Conservation (phyloP, 2,329 filamentous ascomycete species). For the Malbranchea cinnamomea region DNA sequence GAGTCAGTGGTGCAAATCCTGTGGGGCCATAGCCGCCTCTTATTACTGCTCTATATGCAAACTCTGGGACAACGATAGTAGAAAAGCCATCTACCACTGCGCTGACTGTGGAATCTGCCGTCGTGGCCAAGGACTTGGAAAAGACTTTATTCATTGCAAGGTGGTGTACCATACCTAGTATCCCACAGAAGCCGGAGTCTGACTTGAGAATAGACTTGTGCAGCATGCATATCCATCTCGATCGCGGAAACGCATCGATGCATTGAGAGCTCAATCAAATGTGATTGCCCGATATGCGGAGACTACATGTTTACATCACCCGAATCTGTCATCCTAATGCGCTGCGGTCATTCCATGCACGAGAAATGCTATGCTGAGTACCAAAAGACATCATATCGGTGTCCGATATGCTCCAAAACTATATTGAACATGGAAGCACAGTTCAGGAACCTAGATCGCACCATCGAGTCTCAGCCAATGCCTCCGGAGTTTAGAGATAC, state of each 20-base stretch:
- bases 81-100: slow-evolving; percentile 91
- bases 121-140: slow-evolving; percentile 71
- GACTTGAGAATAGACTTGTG: slow-evolving; percentile 52
- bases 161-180: slow-evolving; percentile 32
- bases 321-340: slow-evolving; percentile 80
- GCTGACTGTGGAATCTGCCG: slow-evolving; percentile 91
- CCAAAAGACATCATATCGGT: slow-evolving; percentile 83
- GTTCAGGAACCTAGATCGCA: slow-evolving; percentile 78
- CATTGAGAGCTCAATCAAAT: slow-evolving; percentile 86
- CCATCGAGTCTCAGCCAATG: slow-evolving; percentile 85
- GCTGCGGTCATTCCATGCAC: slow-evolving; percentile 92
- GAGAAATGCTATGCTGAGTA: slow-evolving; percentile 76
- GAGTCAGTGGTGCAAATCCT: slow-evolving; percentile 61
- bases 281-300: slow-evolving; percentile 90
- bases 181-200: slow-evolving; percentile 13
- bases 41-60: slow-evolving; percentile 95
- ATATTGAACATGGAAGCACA: slow-evolving; percentile 96
- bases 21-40: slow-evolving; percentile 61
- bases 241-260: slow-evolving; percentile 79
- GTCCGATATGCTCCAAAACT: slow-evolving; percentile 90
- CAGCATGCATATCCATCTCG: slow-evolving; percentile 83
- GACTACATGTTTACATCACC: slow-evolving; percentile 94
- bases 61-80: slow-evolving; percentile 86
- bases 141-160: slow-evolving; percentile 98
- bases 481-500: slow-evolving; percentile 67